Evolutionary conservation across 75 land plant genomes (phyloP).

Genomic region (Sequoiadendron giganteum): DNA sequence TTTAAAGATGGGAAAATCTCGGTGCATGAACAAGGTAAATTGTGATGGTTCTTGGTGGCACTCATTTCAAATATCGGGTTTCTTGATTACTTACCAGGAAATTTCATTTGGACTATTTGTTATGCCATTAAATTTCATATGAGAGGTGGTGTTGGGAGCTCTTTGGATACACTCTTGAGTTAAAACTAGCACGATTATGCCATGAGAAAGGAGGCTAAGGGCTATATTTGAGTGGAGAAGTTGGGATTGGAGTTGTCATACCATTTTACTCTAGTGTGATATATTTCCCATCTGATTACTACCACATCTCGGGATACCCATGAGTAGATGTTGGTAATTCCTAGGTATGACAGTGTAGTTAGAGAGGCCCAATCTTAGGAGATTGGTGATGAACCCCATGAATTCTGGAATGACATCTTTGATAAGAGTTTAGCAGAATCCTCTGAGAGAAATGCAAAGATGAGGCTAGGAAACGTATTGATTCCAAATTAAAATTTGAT

Average conservation of each 20-base stretch:
- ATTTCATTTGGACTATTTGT: too few species aligned
- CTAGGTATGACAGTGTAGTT: conserved; percentile 82
- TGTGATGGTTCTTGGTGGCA: too few species aligned
- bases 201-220: conserved; percentile 89
- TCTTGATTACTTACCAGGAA: too few species aligned
- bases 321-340: conserved; percentile 78
- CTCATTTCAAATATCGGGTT: too few species aligned
- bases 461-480: too few species aligned
- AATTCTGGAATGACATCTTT: conserved; percentile 71
- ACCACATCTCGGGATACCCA: conserved; percentile 89
- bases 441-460: too few species aligned
- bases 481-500: too few species aligned
- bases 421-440: neutral
- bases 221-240: conserved; percentile 69
- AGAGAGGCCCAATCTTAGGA: conserved; percentile 96
- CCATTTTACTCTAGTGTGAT: conserved; percentile 91
- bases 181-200: conserved; percentile 65
- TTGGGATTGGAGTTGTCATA: conserved; percentile 68
- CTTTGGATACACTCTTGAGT: conserved; percentile 72
- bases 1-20: too few species aligned
- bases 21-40: too few species aligned
- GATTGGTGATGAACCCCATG: conserved; percentile 68
- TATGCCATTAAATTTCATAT: too few species aligned
- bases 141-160: too few species aligned
- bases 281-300: conserved; percentile 84